Evolutionary conservation across 2,329 filamentous ascomycete species (phyloP).

Genomic region (Drechslera avenae): DNA sequence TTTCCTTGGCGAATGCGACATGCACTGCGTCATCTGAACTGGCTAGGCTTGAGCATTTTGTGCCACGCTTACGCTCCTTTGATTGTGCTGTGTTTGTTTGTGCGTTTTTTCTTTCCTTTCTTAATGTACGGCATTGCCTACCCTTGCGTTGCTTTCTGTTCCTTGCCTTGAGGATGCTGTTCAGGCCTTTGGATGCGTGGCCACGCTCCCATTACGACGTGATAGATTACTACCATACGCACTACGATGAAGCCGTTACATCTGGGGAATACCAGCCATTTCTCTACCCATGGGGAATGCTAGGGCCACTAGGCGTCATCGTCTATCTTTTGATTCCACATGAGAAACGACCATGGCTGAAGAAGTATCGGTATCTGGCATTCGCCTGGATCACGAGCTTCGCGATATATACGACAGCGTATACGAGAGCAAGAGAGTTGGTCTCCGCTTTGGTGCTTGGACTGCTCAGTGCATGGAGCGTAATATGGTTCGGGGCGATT

Average conservation of each 20-base stretch:
- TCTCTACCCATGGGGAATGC: conserved; percentile 50
- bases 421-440: conserved; percentile 56
- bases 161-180: conserved; percentile 14
- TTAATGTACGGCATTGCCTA: conserved; percentile 3
- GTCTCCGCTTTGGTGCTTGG: conserved; percentile 62
- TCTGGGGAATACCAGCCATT: conserved; percentile 51
- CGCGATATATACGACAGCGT: conserved; percentile 51
- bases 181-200: conserved; percentile 26
- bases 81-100: background rate
- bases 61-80: conserved; percentile 17
- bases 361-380: conserved; percentile 51
- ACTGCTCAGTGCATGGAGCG: conserved; percentile 59
- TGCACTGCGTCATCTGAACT: conserved; percentile 38
- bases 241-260: conserved; percentile 48
- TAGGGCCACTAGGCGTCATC: conserved; percentile 52
- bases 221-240: conserved; percentile 44
- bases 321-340: conserved; percentile 59
- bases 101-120: background rate
- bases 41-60: conserved; percentile 1
- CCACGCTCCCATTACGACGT: conserved; percentile 44
- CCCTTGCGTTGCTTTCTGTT: background rate
- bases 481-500: conserved; percentile 59
- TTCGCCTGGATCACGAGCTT: conserved; percentile 53
- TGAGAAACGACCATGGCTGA: conserved; percentile 46
- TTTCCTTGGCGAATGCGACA: conserved; percentile 26